Base-by-base conservation (phyloP, 768 basidiomycete genomes). In the Leccinum variicolor region DNA sequence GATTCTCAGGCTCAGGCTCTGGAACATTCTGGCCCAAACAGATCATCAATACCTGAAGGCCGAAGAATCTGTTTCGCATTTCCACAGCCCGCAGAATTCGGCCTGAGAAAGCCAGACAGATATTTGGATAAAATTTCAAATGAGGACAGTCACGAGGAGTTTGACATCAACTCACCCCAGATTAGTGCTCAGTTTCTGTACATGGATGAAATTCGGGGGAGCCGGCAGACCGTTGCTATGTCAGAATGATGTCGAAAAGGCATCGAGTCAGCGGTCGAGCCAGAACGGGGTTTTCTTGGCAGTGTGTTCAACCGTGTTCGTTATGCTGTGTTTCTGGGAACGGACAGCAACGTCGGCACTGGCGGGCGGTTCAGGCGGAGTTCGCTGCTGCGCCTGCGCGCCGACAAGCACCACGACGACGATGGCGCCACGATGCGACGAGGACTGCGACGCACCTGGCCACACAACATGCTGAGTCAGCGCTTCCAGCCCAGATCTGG, bases 181-280 rank as follows among this genome's bases (percentile, higher is more conserved):
- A 46, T 65, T 60, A 56, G 59, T 59, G 31, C 50, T 52, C 31
- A 48, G 2, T 29, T 53, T 56, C 56, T 66, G 61, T 48, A 39
- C 52, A 26, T 53, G 58, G 58, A 48, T 48, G 17, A 14, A 50
- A 48, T 45, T 58, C 29, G 53, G 50, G 23, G 46, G 64, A 48
- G 51, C 36, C 21, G 54, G 58, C 57, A 29, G 57, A 54, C 56
- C 26, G 67, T 69, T 70, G 65, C 62, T n/a, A 71, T 50, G 67
- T 56, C 56, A 49, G 53, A 61, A 43, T 59, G 61, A 58, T 62
- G 58, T 52, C 29, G 47, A 25, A 50, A 53, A 53, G 51, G 54
- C 25, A 64, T 65, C 50, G 59, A 59, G 69, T 66, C 61, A 62
- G 48, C 57, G 67, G 66, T 69, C 62, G 66, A 56, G 58, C 67